A percentile compares a stretch with the other conserved stretches of the same genome.
Conservation (phyloP, 306 rosid species). For the Acacia acuminata region DNA sequence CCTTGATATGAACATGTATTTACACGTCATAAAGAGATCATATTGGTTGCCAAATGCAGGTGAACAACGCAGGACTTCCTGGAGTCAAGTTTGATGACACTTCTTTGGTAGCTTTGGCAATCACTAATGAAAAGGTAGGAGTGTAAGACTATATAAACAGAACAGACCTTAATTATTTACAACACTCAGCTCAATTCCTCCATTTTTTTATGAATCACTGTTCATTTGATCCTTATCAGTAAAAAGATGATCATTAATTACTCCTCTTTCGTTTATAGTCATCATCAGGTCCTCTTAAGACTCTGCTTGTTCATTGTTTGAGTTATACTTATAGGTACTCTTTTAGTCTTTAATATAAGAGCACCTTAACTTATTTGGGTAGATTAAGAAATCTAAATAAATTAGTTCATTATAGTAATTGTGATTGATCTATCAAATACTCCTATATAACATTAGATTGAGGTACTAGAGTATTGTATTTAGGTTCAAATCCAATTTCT, state of each 20-base stretch:
- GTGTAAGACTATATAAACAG: background rate
- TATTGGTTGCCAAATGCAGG: constrained; percentile 3
- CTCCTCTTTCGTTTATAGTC: background rate
- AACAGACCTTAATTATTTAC: background rate
- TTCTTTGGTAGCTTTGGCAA: background rate
- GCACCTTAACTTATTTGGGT: too few relatives aligned
- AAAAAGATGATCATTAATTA: background rate
- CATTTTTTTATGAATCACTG: background rate
- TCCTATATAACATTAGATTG: too few relatives aligned
- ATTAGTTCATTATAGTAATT: too few relatives aligned
- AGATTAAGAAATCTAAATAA: too few relatives aligned
- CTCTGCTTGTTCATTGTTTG: background rate
- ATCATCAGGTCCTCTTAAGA: background rate
- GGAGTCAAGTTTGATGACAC: background rate
- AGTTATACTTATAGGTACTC: background rate
- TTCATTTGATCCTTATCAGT: background rate
- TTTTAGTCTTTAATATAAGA: too few relatives aligned
- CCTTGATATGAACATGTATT: background rate
- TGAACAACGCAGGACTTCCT: constrained; percentile 37
- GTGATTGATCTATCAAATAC: too few relatives aligned
- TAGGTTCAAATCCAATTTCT: too few relatives aligned
- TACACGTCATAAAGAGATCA: background rate
- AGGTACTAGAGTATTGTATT: too few relatives aligned
- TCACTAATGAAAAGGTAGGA: background rate
- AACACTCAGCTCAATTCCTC: background rate